phyloP scores from a whole-genome alignment of 139 green algal genomes.

The Pseudopediastrum boryanum region DNA sequence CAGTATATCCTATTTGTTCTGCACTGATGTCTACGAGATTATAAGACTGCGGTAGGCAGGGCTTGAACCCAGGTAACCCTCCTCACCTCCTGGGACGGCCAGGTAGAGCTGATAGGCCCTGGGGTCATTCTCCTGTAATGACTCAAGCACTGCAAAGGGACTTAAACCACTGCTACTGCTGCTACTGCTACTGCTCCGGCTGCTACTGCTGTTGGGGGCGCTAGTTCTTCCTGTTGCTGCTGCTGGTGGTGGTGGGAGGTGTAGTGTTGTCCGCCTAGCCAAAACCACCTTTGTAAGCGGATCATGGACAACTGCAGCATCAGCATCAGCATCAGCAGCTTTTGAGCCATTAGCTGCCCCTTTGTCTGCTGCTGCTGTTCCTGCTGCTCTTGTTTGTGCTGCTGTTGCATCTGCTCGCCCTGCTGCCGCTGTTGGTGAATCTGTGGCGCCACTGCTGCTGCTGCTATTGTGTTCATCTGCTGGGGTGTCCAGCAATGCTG shows the following conservation, averaged over 20 bases:
- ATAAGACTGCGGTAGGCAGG: too few species aligned
- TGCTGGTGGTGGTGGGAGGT: constrained; percentile 23
- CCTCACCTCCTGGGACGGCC: constrained; percentile 9
- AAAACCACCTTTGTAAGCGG: constrained; percentile 85
- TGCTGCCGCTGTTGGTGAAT: not conserved
- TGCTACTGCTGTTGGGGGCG: not conserved
- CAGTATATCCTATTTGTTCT: too few species aligned
- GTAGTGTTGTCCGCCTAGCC: constrained; percentile 67
- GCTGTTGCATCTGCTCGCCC: constrained; percentile 15
- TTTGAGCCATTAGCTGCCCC: too few species aligned
- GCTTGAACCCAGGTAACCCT: too few species aligned
- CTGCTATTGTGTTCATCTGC: not conserved
- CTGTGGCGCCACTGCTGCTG: not conserved
- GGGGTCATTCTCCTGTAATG: constrained; percentile 84
- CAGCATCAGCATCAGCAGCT: too few species aligned
- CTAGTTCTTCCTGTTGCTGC: not conserved
- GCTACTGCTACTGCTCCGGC: constrained; percentile 19
- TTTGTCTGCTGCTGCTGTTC: too few species aligned
- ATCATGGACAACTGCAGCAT: constrained; percentile 4
- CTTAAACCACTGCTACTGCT: constrained; percentile 44
- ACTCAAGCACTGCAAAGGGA: constrained; percentile 69
- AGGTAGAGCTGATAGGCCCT: constrained; percentile 87
- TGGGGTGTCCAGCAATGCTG: constrained; percentile 48
- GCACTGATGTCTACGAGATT: too few species aligned
- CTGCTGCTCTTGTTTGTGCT: not conserved